These are phyloP conservation scores for Teratosphaeria nubilosa DNA, from an alignment of 2,329 filamentous ascomycete species.

Conservation along the genomic window DNA sequence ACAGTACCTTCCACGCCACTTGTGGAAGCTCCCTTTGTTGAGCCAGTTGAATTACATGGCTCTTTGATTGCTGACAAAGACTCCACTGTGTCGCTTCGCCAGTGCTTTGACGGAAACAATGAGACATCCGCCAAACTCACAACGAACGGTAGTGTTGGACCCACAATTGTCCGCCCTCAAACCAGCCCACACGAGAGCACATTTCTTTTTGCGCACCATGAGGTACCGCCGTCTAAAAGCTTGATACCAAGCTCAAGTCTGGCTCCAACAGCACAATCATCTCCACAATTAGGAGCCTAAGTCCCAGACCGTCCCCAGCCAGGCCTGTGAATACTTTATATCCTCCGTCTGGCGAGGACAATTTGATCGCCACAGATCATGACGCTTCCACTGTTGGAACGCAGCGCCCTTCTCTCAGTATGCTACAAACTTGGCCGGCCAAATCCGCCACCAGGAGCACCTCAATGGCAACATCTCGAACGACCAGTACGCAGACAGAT, in stretches of 20 bases:
- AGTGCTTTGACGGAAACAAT: slow-evolving; percentile 1
- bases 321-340: neutral
- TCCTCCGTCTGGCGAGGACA: slow-evolving; percentile 2
- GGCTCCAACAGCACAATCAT: neutral
- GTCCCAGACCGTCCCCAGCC: slow-evolving; percentile 1
- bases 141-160: neutral
- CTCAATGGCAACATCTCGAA: neutral
- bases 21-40: slow-evolving; percentile 13
- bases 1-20: slow-evolving; percentile 31
- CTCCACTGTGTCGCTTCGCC: slow-evolving; percentile 2
- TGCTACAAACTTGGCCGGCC: slow-evolving; percentile 1
- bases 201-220: neutral
- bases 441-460: neutral
- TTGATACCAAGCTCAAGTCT: neutral
- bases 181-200: slow-evolving; percentile 14
- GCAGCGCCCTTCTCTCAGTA: slow-evolving; percentile 2
- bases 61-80: slow-evolving; percentile 6
- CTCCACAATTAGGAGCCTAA: neutral
- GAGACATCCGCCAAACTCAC: neutral
- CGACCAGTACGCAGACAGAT: neutral
- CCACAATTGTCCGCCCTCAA: slow-evolving; percentile 9
- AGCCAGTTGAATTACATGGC: slow-evolving; percentile 20
- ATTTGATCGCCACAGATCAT: neutral
- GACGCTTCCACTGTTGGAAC: neutral
- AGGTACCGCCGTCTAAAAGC: slow-evolving; percentile 2